A percentile compares a stretch with the other conserved stretches of the same genome.
Evolutionary conservation across 441 rosid species (phyloP).

Genomic region (Eruca vesicaria): DNA sequence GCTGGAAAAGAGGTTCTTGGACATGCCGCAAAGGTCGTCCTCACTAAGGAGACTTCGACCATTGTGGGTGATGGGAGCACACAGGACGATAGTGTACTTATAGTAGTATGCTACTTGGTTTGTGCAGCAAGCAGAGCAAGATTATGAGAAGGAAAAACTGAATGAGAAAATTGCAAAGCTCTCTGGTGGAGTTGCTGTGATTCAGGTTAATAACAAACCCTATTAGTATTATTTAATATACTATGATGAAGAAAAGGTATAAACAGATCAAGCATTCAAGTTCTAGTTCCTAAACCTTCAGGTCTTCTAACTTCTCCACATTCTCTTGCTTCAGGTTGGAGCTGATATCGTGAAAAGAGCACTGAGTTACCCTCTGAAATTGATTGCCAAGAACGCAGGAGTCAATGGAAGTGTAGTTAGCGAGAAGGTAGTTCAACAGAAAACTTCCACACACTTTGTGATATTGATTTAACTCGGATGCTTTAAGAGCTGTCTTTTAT

Average conservation of each 20-base stretch:
- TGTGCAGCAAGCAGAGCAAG: slow-evolving; percentile 83
- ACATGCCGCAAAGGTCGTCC: slow-evolving; percentile 80
- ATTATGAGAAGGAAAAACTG: slow-evolving; percentile 87
- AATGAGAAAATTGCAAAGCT: slow-evolving; percentile 94
- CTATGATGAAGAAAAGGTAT: slow-evolving; percentile 88
- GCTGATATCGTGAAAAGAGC: slow-evolving; percentile 93
- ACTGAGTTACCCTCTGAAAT: slow-evolving; percentile 75
- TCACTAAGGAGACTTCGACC: slow-evolving; percentile 80
- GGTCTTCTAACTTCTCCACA: background rate
- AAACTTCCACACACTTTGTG: background rate
- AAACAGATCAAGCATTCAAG: background rate
- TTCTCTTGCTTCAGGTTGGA: slow-evolving; percentile 65
- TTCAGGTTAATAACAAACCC: slow-evolving; percentile 53
- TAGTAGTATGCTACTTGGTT: background rate
- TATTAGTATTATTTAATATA: background rate
- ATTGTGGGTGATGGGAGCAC: slow-evolving; percentile 94
- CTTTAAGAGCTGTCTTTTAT: slow-evolving; percentile 3
- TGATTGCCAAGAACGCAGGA: slow-evolving; percentile 94
- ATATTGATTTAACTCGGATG: background rate
- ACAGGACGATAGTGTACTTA: slow-evolving; percentile 42
- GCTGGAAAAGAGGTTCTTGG: slow-evolving; percentile 84
- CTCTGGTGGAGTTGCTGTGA: slow-evolving; percentile 97
- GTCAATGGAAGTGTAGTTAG: slow-evolving; percentile 91
- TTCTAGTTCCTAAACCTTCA: background rate
- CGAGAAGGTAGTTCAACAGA: slow-evolving; percentile 57